A percentile compares a stretch with the other conserved stretches of the same genome.
Conservation (phyloP, 768 basidiomycete genomes). For the Auriscalpium vulgare region DNA sequence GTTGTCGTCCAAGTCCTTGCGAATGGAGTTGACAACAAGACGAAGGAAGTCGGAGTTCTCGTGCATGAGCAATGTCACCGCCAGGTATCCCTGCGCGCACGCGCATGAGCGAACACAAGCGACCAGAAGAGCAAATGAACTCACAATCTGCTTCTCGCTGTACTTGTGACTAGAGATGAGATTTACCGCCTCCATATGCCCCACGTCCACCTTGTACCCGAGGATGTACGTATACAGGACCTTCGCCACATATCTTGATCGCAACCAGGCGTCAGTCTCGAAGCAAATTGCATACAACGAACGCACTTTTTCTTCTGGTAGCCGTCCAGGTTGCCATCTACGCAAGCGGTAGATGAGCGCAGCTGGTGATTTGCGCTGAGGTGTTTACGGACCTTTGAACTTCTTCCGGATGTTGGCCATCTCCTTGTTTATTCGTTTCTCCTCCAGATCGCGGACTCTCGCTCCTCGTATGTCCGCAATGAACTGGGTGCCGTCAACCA, state of each 20-base stretch:
- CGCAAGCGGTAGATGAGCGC: constrained; percentile 1
- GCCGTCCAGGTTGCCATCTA: constrained; percentile 80
- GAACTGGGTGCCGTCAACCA: constrained; percentile 48
- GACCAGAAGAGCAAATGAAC: constrained; percentile 20
- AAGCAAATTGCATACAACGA: constrained; percentile 3
- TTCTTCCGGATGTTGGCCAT: constrained; percentile 99
- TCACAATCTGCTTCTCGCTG: constrained; percentile 96
- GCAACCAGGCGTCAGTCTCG: background rate
- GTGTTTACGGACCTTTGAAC: constrained; percentile 70
- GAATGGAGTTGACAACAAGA: constrained; percentile 95
- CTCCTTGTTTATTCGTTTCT: constrained; percentile 98
- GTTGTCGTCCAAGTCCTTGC: constrained; percentile 92
- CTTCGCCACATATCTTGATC: constrained; percentile 85
- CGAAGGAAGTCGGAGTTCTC: constrained; percentile 97
- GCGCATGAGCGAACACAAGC: constrained; percentile 7
- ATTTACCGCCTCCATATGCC: constrained; percentile 99
- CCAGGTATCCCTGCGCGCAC: constrained; percentile 79
- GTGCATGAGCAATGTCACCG: constrained; percentile 95
- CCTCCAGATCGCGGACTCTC: constrained; percentile 91
- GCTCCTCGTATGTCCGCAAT: constrained; percentile 98
- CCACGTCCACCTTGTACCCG: constrained; percentile 97
- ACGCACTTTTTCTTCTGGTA: constrained; percentile 90
- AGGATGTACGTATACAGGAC: constrained; percentile 99
- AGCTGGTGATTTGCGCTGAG: background rate
- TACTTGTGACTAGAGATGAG: constrained; percentile 93